Evolutionary conservation across 768 basidiomycete genomes (phyloP).

Genomic region (Xerocomellus amylosporus): DNA sequence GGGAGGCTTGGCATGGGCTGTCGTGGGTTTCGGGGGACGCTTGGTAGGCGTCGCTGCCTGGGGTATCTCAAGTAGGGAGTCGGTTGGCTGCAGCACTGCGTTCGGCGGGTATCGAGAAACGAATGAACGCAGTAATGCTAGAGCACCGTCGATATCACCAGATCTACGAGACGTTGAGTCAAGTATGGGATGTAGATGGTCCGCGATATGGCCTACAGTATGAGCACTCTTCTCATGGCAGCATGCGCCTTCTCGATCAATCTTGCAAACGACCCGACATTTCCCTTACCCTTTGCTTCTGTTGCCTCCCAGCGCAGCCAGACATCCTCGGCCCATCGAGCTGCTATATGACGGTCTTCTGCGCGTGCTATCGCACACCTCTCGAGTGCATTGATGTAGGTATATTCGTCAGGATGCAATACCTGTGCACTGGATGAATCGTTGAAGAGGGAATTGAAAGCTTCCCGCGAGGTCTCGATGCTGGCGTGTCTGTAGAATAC

Average conservation of each 20-base stretch:
- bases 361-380: slow-evolving; percentile 47
- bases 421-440: slow-evolving; percentile 4
- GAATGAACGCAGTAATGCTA: slow-evolving; percentile 60
- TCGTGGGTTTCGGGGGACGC: slow-evolving; percentile 13
- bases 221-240: slow-evolving; percentile 62
- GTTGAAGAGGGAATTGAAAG: slow-evolving; percentile 52
- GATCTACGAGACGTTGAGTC: slow-evolving; percentile 35
- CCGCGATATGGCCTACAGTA: slow-evolving; percentile 48
- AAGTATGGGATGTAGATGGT: neutral
- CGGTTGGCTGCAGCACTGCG: slow-evolving; percentile 39
- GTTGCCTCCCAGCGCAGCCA: slow-evolving; percentile 63
- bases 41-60: neutral
- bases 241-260: slow-evolving; percentile 66
- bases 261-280: slow-evolving; percentile 36
- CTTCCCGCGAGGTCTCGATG: slow-evolving; percentile 45
- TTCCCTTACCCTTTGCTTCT: slow-evolving; percentile 38
- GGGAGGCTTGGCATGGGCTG: slow-evolving; percentile 38
- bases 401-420: slow-evolving; percentile 48
- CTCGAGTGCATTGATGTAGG: slow-evolving; percentile 67
- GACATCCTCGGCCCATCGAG: slow-evolving; percentile 54
- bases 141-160: slow-evolving; percentile 48
- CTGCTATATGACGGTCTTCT: slow-evolving; percentile 47
- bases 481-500: slow-evolving; percentile 63
- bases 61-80: neutral
- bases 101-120: slow-evolving; percentile 61